These are phyloP conservation scores for Citropsis articulata DNA, from an alignment of 345 rosid genomes.

Conservation along the genomic window DNA sequence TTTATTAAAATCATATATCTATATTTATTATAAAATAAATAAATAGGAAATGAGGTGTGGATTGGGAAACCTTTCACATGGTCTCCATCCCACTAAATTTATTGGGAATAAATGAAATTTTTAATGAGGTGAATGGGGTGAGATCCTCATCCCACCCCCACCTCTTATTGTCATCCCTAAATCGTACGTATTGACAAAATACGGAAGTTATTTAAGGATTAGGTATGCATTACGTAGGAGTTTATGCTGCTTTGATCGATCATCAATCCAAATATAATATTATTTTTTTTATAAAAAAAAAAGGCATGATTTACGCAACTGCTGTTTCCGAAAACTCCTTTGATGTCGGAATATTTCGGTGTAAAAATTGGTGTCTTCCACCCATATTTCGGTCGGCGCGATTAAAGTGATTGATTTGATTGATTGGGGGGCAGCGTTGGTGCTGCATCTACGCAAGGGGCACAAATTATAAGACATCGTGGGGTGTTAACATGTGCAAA, in stretches of 20 bases:
- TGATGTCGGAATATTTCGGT: slow-evolving; percentile 1
- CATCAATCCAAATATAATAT: neutral
- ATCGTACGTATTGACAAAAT: too few species aligned
- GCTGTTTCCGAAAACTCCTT: neutral
- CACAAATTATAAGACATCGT: neutral
- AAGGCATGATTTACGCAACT: neutral
- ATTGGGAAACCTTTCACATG: too few species aligned
- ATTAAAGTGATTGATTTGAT: neutral
- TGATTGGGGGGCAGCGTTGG: neutral
- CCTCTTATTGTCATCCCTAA: too few species aligned
- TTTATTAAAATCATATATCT: too few species aligned
- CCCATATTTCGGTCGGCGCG: neutral
- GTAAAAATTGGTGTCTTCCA: slow-evolving; percentile 17
- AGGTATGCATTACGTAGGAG: neutral
- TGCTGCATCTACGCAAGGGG: slow-evolving; percentile 22
- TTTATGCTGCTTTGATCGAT: neutral
- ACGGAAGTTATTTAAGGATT: neutral
- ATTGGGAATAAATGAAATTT: too few species aligned
- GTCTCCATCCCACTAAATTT: too few species aligned
- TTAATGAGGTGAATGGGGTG: too few species aligned
- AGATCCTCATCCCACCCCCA: too few species aligned
- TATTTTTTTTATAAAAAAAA: too few species aligned
- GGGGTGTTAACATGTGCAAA: neutral
- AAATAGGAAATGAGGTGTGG: too few species aligned
- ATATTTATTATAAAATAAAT: too few species aligned